Percentiles rank a stretch among this genome's conserved stretches.
Conservation (phyloP, 352 stramenopile species). For the Globisporangium middletonii region DNA sequence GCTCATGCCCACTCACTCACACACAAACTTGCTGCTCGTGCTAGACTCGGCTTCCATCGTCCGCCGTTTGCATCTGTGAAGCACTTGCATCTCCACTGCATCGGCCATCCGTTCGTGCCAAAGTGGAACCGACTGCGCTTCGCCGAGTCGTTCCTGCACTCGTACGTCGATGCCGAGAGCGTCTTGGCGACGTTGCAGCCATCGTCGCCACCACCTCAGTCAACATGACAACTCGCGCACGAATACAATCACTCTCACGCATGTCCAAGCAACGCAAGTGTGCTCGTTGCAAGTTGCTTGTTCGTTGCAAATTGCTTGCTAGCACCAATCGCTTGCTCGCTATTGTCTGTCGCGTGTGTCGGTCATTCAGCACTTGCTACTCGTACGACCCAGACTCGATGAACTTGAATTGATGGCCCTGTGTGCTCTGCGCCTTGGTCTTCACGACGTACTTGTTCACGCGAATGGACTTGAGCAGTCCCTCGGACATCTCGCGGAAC, state of each 20-base stretch:
- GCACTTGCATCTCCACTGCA: conserved; percentile 72
- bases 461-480: conserved; percentile 73
- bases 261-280: no score
- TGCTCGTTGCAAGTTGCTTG: neutral
- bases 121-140: conserved; percentile 60
- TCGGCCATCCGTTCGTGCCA: conserved; percentile 55
- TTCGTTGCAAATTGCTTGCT: neutral
- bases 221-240: no score
- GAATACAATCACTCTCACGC: no score
- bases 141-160: conserved; percentile 43
- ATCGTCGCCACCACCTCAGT: no score
- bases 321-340: neutral
- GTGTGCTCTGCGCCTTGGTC: conserved; percentile 68
- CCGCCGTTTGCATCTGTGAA: conserved; percentile 62
- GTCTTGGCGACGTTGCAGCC: conserved; percentile 25
- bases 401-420: conserved; percentile 80
- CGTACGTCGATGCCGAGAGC: conserved; percentile 49
- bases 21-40: neutral
- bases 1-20: neutral
- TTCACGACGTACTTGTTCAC: conserved; percentile 85
- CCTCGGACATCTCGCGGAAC: conserved; percentile 82
- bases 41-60: conserved; percentile 66
- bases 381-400: conserved; percentile 79
- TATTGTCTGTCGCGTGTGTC: neutral
- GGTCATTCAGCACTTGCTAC: conserved; percentile 7